Conservation (phyloP, 2,329 filamentous ascomycete species). For the Aspergillus bombycis region DNA sequence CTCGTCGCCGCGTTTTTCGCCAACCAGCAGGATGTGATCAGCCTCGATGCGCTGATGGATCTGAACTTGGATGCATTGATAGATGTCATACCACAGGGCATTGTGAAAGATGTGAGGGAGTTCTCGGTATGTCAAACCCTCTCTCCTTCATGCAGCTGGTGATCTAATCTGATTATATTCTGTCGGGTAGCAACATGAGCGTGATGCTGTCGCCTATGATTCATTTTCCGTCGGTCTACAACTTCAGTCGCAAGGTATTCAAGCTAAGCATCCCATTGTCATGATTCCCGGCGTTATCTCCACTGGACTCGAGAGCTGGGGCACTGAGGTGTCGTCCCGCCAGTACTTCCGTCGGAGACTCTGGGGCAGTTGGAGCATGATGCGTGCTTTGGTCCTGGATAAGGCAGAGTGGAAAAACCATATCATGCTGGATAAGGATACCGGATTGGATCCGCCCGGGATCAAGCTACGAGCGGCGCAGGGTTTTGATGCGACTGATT, state of each 20-base stretch:
- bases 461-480: constrained; percentile 92
- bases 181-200: constrained; percentile 71
- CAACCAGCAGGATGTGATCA: constrained; percentile 84
- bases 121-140: constrained; percentile 66
- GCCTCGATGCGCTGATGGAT: constrained; percentile 71
- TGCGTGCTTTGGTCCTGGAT: constrained; percentile 89
- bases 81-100: constrained; percentile 82
- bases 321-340: constrained; percentile 79
- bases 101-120: constrained; percentile 83
- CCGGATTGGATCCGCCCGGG: constrained; percentile 85
- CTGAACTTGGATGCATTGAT: constrained; percentile 82
- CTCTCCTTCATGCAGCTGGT: not conserved
- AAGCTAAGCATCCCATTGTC: constrained; percentile 83
- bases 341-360: constrained; percentile 92
- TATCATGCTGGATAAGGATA: constrained; percentile 92
- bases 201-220: constrained; percentile 87
- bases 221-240: constrained; percentile 89
- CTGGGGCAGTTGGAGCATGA: constrained; percentile 99
- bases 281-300: constrained; percentile 99
- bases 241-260: constrained; percentile 76
- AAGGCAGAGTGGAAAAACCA: constrained; percentile 95
- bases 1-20: constrained; percentile 89
- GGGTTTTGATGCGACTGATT: constrained; percentile 96
- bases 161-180: constrained; percentile 10
- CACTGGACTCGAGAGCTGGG: constrained; percentile 95